A percentile compares a stretch with the other conserved stretches of the same genome.
Evolutionary conservation across 257 asterid genomes (phyloP).

Genomic region (Nicotiana paniculata): DNA sequence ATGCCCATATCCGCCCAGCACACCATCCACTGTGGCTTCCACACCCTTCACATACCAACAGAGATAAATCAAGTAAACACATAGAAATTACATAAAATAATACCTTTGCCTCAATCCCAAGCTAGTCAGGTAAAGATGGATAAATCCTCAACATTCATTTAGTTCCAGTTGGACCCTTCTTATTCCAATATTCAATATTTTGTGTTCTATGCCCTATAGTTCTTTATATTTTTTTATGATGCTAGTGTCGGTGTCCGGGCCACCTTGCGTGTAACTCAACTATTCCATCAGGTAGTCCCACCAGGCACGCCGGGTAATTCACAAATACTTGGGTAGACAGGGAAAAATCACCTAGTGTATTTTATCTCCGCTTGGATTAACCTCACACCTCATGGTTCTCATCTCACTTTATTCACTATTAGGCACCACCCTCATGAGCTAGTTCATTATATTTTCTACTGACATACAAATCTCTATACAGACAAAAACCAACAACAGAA

Average conservation of each 20-base stretch:
- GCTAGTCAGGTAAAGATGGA: background rate
- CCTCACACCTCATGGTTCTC: no score
- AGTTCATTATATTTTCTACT: background rate
- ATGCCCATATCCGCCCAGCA: conserved; percentile 82
- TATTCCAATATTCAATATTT: background rate
- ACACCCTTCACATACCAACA: conserved; percentile 59
- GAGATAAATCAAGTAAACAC: background rate
- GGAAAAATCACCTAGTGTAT: no score
- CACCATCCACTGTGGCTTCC: conserved; percentile 94
- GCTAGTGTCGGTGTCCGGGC: no score
- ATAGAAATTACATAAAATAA: background rate
- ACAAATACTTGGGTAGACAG: no score
- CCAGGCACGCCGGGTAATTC: background rate
- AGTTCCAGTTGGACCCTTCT: no score
- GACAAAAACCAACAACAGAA: background rate
- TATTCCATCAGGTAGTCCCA: background rate
- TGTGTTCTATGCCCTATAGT: no score
- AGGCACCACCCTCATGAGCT: no score
- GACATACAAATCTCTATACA: background rate
- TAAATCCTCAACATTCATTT: background rate
- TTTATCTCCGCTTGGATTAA: background rate
- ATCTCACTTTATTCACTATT: no score
- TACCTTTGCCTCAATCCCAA: background rate
- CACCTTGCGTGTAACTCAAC: no score
- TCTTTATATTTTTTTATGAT: no score